Evolutionary conservation across 768 basidiomycete species (phyloP).

Genomic region (Candolleomyces aberdarensis): DNA sequence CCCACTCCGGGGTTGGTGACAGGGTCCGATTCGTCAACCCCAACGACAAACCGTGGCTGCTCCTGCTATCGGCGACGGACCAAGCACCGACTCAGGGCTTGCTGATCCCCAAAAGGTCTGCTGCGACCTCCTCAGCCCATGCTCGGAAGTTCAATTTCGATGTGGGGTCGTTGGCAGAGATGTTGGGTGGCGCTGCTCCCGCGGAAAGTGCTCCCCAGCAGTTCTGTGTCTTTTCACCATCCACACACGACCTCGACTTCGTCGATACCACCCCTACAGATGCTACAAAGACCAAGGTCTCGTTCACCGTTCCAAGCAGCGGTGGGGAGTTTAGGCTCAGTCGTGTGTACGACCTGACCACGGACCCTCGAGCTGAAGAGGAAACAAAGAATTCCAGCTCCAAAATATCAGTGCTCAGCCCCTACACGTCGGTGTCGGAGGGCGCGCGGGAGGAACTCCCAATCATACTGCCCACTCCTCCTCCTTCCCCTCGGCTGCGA

Average conservation of each 20-base stretch:
- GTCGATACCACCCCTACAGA: neutral
- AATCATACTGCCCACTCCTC: constrained; percentile 33
- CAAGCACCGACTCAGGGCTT: neutral
- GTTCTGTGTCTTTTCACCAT: constrained; percentile 11
- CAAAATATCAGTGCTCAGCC: constrained; percentile 31
- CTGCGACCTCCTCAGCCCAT: neutral
- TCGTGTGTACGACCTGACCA: constrained; percentile 11
- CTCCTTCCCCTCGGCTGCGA: constrained; percentile 31
- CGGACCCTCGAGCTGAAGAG: neutral
- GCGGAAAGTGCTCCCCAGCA: constrained; percentile 2
- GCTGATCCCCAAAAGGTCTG: neutral
- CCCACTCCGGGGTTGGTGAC: neutral
- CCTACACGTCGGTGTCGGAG: constrained; percentile 18
- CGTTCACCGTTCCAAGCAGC: constrained; percentile 18
- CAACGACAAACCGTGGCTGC: neutral
- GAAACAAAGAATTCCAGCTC: neutral
- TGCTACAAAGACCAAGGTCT: neutral
- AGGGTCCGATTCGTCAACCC: neutral
- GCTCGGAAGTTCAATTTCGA: constrained; percentile 1
- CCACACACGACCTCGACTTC: neutral
- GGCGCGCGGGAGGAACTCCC: neutral
- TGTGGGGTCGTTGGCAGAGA: neutral
- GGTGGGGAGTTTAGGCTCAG: constrained; percentile 22
- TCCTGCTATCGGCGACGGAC: neutral
- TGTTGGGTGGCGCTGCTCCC: constrained; percentile 8